Evolutionary conservation across 148 eudicot genomes (phyloP).

Genomic region (Salicornia ramosissima): DNA sequence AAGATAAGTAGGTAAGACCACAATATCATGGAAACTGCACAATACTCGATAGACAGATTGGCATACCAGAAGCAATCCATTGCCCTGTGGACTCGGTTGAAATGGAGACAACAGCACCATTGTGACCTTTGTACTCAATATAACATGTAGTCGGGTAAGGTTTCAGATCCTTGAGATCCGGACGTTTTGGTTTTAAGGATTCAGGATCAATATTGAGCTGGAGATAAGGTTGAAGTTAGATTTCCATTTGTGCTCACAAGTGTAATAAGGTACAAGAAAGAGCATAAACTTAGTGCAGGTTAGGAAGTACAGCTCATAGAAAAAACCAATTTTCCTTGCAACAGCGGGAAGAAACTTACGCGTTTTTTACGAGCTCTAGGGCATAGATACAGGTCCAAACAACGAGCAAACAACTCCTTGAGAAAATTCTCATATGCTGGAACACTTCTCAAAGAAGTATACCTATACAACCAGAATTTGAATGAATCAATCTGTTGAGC

Average conservation of each 20-base stretch:
- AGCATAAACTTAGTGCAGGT: neutral
- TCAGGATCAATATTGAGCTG: conserved; percentile 96
- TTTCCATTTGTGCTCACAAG: neutral
- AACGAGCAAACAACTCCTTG: conserved; percentile 69
- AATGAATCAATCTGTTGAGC: conserved; percentile 9
- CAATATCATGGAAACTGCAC: neutral
- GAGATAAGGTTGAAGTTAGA: conserved; percentile 3
- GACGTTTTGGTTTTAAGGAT: conserved; percentile 74
- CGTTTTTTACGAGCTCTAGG: conserved; percentile 82
- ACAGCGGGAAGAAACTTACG: conserved; percentile 42
- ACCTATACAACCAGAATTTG: conserved; percentile 38
- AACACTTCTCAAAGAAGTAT: conserved; percentile 69
- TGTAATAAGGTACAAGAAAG: neutral
- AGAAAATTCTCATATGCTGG: conserved; percentile 79
- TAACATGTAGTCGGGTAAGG: conserved; percentile 84
- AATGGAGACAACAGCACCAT: conserved; percentile 71
- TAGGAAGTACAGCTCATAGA: neutral
- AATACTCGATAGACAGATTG: neutral
- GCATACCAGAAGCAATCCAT: conserved; percentile 94
- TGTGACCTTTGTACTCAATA: conserved; percentile 88
- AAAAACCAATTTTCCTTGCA: neutral
- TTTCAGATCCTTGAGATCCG: conserved; percentile 79
- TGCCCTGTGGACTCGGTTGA: conserved; percentile 78
- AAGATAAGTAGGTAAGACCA: neutral
- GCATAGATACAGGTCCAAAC: conserved; percentile 88